Base-by-base conservation (phyloP, 345 rosid genomes). In the Tarenaya hassleriana region DNA sequence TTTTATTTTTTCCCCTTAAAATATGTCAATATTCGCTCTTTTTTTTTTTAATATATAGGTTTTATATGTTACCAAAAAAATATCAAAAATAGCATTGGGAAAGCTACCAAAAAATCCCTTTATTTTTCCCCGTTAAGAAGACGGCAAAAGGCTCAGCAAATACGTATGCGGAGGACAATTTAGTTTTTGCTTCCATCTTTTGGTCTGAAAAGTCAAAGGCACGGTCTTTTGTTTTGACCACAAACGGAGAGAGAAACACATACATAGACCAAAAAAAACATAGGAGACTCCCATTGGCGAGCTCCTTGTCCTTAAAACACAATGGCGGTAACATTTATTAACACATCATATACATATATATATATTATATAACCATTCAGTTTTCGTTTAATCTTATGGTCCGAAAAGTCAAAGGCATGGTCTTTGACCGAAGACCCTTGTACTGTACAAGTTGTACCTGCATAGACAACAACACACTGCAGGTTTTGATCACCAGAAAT, bases 401-500 rank as follows among this genome's bases (percentile, higher is more conserved):
- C 7, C 24, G 45, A 47, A 7, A 16, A 48, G 55, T 49, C 47
- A 34, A 33, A 47, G 1, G 16, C 39, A n/a, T 57, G 55, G 21
- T 27, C 41, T 39, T 29, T 17, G 7, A n/a, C n/a, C n/a, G 63
- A 9, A 24, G 34, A 16, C 34, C 10, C 3, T 56, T 41, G 43
- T 13, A 32, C 16, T 43, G 50, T 43, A 43, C 60, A 32, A n/a
- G 13, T 1, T 7, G n/a, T n/a, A n/a, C n/a, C n/a, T n/a, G n/a
- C n/a, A n/a, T n/a, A n/a, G n/a, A n/a, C n/a, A n/a, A 58, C 32
- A 58, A 58, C 29, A 5, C 7, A 16, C 4, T 3, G 31, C 2
- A 24, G 5, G 39, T 59, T 50, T 17, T 18, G 10, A 19, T 73
- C 60, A 88, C 94, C 88, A 88, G 58, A 72, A 84, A 59, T 84